Base-by-base conservation (phyloP, 257 asterid species). In the Apocynum venetum region DNA sequence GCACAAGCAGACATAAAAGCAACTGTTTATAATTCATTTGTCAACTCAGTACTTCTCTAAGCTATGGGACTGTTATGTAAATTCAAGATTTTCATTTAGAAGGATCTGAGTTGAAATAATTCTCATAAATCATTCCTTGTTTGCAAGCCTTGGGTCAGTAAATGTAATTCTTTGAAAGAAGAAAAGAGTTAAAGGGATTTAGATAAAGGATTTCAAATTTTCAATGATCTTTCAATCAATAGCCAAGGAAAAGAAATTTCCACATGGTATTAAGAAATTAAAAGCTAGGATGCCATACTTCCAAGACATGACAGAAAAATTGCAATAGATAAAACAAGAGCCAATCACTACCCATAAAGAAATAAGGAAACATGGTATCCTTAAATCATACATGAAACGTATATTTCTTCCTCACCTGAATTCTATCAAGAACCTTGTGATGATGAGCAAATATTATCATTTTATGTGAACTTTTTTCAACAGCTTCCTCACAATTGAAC, bases 371-470 rank as follows among this genome's bases (percentile, higher is more conserved):
- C 15, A 41, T 15, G 48, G 48, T 8, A 8, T 19, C 35, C 48
- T 14, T 56, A n/a, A 25, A 44, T 8, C 17, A 6, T 14, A 13
- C 31, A 38, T 67, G 72, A 65, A 53, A 10, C 6, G 52, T 60
- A 74, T 59, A 79, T 56, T 75, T 44, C 35, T 69, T 73, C 57
- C 80, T 80, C 80, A 93, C 99, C 99, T 95, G 97, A 77, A 93
- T 92, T 75, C 91, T 90, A 85, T 95, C 97, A 78, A 93, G 96
- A 84, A 95, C 98, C 86, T 83, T 91, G 84, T 93, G 98, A 85
- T 93, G 97, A 87, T 93, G 95, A 76, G 96, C 97, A 90, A 95
- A 95, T 87, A 95, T 89, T 84, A 95, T 91, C 99, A 95, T 93
- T 89, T 95, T 95, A 82, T 86, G 96, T 76, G 97, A 89, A 77